Conservation (phyloP, 163 green algal genomes). For the Scenedesmus sp. region DNA sequence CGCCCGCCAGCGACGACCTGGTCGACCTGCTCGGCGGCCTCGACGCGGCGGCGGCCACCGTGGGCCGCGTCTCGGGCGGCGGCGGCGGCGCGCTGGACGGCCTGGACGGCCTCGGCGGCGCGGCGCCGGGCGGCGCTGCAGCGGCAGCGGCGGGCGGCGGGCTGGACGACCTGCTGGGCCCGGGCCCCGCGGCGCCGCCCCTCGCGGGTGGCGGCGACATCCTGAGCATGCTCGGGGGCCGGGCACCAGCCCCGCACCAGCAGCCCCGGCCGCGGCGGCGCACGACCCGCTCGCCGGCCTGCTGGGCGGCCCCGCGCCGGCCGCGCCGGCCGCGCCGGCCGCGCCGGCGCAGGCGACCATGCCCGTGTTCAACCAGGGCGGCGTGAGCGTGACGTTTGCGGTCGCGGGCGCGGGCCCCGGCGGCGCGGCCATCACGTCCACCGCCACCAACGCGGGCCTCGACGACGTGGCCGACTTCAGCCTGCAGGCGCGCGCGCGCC, state of each 20-base stretch:
- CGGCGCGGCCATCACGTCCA: slow-evolving; percentile 77
- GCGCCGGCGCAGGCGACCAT: slow-evolving; percentile 39
- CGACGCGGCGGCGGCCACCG: slow-evolving; percentile 18
- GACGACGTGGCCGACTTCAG: slow-evolving; percentile 78
- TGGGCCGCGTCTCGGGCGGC: not conserved
- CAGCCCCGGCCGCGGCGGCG: slow-evolving; percentile 1
- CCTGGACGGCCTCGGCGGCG: not conserved
- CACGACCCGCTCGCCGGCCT: slow-evolving; percentile 65
- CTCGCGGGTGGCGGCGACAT: slow-evolving; percentile 47
- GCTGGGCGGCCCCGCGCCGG: slow-evolving; percentile 54
- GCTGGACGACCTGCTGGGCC: slow-evolving; percentile 49
- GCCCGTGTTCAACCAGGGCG: slow-evolving; percentile 71
- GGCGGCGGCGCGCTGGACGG: not conserved
- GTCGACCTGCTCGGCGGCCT: slow-evolving; percentile 53
- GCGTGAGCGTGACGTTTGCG: slow-evolving; percentile 67
- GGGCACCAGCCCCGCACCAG: slow-evolving; percentile 7
- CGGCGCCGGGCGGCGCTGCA: not conserved
- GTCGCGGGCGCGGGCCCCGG: slow-evolving; percentile 65
- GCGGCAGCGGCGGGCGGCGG: not conserved
- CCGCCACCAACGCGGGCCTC: slow-evolving; percentile 71
- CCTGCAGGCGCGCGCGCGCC: slow-evolving; percentile 69
- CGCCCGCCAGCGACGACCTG: slow-evolving; percentile 45
- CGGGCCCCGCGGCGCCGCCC: no score
- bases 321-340: slow-evolving; percentile 21
- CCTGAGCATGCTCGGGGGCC: slow-evolving; percentile 65